Conservation (phyloP, 2,329 filamentous ascomycete genomes). For the Orbilia blumenaviensis region DNA sequence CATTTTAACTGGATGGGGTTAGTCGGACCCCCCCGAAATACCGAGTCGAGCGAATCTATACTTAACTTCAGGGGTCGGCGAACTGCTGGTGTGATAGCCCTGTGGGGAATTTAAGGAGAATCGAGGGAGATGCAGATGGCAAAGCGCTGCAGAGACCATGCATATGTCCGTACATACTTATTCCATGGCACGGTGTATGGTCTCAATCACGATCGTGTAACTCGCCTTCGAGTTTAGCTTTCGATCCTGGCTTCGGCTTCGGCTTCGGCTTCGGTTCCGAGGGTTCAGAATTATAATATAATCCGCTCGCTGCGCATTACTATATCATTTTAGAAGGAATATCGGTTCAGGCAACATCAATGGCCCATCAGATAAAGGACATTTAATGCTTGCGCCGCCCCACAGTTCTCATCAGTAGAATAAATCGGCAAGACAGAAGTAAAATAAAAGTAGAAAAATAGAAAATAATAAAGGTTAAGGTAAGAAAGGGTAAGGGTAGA, state of each 20-base stretch:
- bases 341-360: slow-evolving; percentile 15
- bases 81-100: too few species aligned
- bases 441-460: slow-evolving; percentile 5
- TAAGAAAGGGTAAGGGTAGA: neutral
- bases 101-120: neutral
- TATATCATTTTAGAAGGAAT: neutral
- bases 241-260: too few species aligned
- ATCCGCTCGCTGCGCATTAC: slow-evolving; percentile 18
- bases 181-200: too few species aligned
- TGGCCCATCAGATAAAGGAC: neutral
- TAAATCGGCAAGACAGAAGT: too few species aligned
- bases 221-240: too few species aligned
- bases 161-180: too few species aligned
- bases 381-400: neutral
- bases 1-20: slow-evolving; percentile 31
- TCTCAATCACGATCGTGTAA: too few species aligned
- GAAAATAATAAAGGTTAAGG: neutral
- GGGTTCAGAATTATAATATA: slow-evolving; percentile 1
- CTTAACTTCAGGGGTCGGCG: too few species aligned
- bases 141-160: too few species aligned
- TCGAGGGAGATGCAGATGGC: too few species aligned
- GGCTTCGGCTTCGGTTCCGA: too few species aligned
- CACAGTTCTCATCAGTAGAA: neutral
- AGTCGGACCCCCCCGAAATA: neutral
- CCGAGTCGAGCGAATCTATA: too few species aligned